Evolutionary conservation across 192 early-diverging fungal genomes (phyloP).

Genomic region (Coemansia sp.): DNA sequence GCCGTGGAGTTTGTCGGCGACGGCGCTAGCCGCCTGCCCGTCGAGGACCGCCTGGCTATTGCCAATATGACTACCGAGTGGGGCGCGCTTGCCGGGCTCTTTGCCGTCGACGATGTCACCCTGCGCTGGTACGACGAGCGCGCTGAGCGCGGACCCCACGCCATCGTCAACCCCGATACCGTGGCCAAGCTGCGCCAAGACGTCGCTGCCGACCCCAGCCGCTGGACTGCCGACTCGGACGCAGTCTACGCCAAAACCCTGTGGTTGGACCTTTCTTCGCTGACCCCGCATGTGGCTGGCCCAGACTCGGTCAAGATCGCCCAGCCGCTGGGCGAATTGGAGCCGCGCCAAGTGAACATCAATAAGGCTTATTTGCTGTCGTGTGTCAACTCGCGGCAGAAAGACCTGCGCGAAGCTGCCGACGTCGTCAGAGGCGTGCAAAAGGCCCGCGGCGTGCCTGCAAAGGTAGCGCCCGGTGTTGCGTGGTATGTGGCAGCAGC

Average conservation of each 20-base stretch:
- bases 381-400: constrained; percentile 91
- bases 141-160: constrained; percentile 37
- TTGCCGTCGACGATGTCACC: constrained; percentile 85
- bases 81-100: constrained; percentile 97
- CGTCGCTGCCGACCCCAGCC: constrained; percentile 27
- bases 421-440: constrained; percentile 61
- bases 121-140: constrained; percentile 72
- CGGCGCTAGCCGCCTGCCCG: constrained; percentile 59
- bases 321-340: constrained; percentile 72
- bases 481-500: constrained; percentile 97
- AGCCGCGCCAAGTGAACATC: constrained; percentile 72
- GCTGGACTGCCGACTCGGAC: constrained; percentile 53
- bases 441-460: constrained; percentile 26
- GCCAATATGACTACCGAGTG: constrained; percentile 99
- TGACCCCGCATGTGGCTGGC: constrained; percentile 88
- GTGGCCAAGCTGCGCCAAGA: constrained; percentile 52
- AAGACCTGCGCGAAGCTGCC: constrained; percentile 88
- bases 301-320: constrained; percentile 97
- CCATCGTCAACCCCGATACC: constrained; percentile 45
- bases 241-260: constrained; percentile 84
- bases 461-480: constrained; percentile 57
- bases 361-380: constrained; percentile 97
- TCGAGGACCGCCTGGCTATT: constrained; percentile 93
- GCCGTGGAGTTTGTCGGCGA: constrained; percentile 93
- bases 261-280: constrained; percentile 81